Percentiles rank a stretch among this genome's conserved stretches.
Evolutionary conservation across 2,329 filamentous ascomycete genomes (phyloP).

Genomic region (Pseudogymnoascus sp.): DNA sequence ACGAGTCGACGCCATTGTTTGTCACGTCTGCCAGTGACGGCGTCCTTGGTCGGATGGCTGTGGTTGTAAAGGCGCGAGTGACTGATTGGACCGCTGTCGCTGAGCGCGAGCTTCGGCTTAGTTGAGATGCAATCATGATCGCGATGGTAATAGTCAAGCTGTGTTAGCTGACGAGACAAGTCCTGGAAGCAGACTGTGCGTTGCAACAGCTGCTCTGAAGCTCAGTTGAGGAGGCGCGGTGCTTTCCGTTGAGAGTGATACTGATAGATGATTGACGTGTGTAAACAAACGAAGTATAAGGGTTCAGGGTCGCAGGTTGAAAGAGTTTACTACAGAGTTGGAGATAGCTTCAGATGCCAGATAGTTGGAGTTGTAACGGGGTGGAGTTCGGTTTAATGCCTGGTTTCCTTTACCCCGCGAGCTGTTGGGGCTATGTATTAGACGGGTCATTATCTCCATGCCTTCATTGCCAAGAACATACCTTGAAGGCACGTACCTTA

Average conservation of each 20-base stretch:
- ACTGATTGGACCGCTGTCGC: not conserved
- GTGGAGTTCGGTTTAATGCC: not conserved
- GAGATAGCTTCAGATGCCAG: not conserved
- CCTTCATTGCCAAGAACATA: slow-evolving; percentile 2
- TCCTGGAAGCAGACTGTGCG: not conserved
- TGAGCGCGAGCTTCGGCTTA: slow-evolving; percentile 19
- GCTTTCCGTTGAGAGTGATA: not conserved
- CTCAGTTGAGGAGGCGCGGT: not conserved
- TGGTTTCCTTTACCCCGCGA: not conserved
- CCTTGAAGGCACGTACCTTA: slow-evolving; percentile 1
- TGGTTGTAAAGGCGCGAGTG: slow-evolving; percentile 44
- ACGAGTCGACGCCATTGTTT: slow-evolving; percentile 60
- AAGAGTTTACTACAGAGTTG: not conserved
- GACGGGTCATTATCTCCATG: not conserved
- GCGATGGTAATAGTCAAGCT: slow-evolving; percentile 14
- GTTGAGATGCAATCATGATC: slow-evolving; percentile 24
- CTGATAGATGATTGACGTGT: not conserved
- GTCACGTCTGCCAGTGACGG: slow-evolving; percentile 85
- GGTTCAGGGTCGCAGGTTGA: not conserved
- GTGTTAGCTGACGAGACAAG: slow-evolving; percentile 8
- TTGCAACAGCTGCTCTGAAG: not conserved
- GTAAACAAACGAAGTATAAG: not conserved
- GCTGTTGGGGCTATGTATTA: slow-evolving; percentile 3
- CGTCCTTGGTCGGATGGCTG: slow-evolving; percentile 37
- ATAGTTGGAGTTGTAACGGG: not conserved